Evolutionary conservation across 2,329 filamentous ascomycete species (phyloP).

Genomic region (Sporothrix schenckii): DNA sequence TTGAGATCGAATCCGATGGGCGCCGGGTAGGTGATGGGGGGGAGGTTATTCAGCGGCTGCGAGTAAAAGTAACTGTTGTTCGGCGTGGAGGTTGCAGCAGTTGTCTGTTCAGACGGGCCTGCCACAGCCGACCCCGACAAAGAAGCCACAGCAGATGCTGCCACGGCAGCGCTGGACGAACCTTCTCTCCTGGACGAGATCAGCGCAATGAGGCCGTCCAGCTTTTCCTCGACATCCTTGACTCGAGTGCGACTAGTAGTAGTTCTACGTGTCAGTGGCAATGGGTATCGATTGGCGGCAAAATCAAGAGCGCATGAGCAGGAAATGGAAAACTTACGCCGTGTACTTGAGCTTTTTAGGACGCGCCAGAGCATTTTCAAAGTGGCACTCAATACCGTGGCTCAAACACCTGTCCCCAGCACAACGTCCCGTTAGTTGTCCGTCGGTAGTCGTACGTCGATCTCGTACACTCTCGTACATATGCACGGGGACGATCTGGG

Average conservation of each 20-base stretch:
- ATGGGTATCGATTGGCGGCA: background rate
- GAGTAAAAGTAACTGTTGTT: background rate
- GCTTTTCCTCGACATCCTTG: conserved; percentile 38
- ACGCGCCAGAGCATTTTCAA: conserved; percentile 38
- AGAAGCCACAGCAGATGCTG: conserved; percentile 14
- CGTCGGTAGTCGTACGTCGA: too few species aligned
- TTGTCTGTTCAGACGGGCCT: background rate
- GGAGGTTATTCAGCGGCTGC: background rate
- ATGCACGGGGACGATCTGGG: background rate
- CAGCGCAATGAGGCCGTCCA: conserved; percentile 41
- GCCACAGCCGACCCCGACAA: conserved; percentile 34
- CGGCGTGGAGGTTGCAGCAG: background rate
- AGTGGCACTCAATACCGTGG: conserved; percentile 36
- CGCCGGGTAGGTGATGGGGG: background rate
- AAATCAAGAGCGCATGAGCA: too few species aligned
- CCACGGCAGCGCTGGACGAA: conserved; percentile 31
- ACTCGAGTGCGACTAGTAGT: conserved; percentile 35
- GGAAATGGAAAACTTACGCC: conserved; percentile 32
- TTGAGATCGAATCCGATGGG: conserved; percentile 18
- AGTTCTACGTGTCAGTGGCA: background rate
- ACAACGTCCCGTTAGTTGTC: background rate
- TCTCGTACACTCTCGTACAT: background rate
- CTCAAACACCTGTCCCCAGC: conserved; percentile 27
- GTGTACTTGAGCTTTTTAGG: conserved; percentile 37
- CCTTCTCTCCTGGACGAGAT: conserved; percentile 39